Evolutionary conservation across 306 rosid species (phyloP), one percentile per base, ranked within the genome.

Genomic region (Hippophae rhamnoides): DNA sequence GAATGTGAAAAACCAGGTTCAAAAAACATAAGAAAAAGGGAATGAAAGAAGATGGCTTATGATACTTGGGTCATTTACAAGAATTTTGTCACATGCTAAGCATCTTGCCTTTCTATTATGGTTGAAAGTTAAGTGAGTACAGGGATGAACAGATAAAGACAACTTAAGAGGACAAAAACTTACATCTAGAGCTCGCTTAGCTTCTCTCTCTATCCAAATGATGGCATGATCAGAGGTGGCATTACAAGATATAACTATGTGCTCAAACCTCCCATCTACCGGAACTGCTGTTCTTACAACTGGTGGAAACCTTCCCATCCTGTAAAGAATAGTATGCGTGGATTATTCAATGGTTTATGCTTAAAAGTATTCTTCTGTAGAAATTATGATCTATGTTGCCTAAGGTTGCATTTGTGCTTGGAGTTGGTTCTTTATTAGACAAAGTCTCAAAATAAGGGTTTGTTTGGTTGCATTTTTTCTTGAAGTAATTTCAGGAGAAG

Each of bases 151-250:
- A 53, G 25, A n/a, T 23, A 61, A 54, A 61, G 14, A 9, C 31
- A n/a, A 50, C 5, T 41, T 42, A 66, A 43, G 72, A 52, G 9
- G 5, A 27, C 9, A 27, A 26, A 69, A 68, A 76, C 97, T 80
- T 76, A 90, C 97, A 56, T 84, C 76, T 40, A 90, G 71, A 53
- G 97, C 95, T 68, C 76, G 62, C 43, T 66, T 86, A 54, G 97
- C 95, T 79, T 90, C 97, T 78, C 81, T 84, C 78, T 84, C 95
- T 59, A 90, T 86, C 94, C 95, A 90, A 69, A 90, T 68, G 74
- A 90, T 84, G 60, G 95, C 94, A 72, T 90, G 97, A 70, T 90
- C 97, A 13, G 95, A 84, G 43, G 90, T 86, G 56, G 97, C 97
- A 63, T 90, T 90, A 62, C 95, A 90, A 41, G 95, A 90, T 64